Base-by-base conservation (phyloP, 208 protist species). In the Endotrypanum monterogeii region DNA sequence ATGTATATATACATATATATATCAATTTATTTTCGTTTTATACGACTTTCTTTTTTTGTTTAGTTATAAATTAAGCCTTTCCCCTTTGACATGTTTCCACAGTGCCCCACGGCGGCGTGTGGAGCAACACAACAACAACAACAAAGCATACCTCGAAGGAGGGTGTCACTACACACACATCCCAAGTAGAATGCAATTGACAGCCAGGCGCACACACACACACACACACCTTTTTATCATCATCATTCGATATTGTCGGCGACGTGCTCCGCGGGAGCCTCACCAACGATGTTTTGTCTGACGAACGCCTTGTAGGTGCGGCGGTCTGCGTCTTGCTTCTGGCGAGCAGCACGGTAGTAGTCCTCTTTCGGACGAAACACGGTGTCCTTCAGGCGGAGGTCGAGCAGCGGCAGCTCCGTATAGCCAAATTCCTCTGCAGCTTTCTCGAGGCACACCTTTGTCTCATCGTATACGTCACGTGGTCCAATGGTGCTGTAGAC, bases 381-480 rank as follows among this genome's bases (percentile, higher is more conserved):
- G 8, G 85, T 95, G 70, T 93, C 86, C 72, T 89, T 89, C 18
- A 89, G 81, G 44, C 90, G 87, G 16, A 95, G 82, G 63, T 95
- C 90, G 23, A 95, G 69, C 82, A 92, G 72, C 30, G 90, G 90
- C 25, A 85, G 54, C 71, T 88, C 84, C 39, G 78, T 81, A 80
- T 83, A 93, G 52, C 90, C 90, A 46, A 95, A 93, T 81, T 95
- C 88, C 78, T 83, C 83, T 23, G 87, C 87, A 11, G 89, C 81
- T 46, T 80, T 83, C 65, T 83, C 66, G 23, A 95, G 81, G 25
- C 80, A 55, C 52, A 91, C 79, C 37, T 76, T 37, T 18, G 65
- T 67, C 82, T 88, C 87, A 66, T 91, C 71, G 82, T 92, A 95
- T 23, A 91, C 83, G 30, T 83, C 82, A 7, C 71, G 56, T n/a